Conservation (phyloP, 768 basidiomycete genomes). For the Suillus subaureus region DNA sequence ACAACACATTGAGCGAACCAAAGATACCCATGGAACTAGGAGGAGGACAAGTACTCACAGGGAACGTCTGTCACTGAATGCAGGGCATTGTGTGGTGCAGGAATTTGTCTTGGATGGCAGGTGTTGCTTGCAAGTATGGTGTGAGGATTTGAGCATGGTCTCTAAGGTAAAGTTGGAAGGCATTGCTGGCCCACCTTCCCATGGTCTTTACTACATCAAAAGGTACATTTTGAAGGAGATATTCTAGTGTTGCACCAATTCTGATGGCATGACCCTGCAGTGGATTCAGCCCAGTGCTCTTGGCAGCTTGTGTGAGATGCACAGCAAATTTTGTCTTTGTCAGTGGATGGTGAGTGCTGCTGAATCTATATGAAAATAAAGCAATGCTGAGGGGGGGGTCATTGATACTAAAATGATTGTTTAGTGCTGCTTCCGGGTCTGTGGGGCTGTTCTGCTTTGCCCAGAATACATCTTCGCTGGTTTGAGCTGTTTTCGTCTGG, state of each 20-base stretch:
- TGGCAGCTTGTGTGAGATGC: conserved; percentile 12
- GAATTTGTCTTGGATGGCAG: too few species aligned
- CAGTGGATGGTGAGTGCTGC: conserved; percentile 21
- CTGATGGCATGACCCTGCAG: conserved; percentile 28
- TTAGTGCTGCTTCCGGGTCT: conserved; percentile 27
- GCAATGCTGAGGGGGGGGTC: too few species aligned
- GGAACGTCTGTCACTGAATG: too few species aligned
- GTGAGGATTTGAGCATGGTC: too few species aligned
- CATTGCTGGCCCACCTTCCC: conserved; percentile 15
- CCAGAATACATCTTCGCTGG: conserved; percentile 38
- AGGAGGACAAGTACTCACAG: too few species aligned
- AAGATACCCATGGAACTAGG: too few species aligned
- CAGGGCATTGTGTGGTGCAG: too few species aligned
- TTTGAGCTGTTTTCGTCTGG: conserved; percentile 11
- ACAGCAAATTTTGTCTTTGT: conserved; percentile 29
- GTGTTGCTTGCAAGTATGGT: too few species aligned
- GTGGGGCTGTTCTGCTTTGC: conserved; percentile 26
- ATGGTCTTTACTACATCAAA: conserved; percentile 40
- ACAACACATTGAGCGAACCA: too few species aligned
- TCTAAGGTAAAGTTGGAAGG: too few species aligned
- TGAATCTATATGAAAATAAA: too few species aligned
- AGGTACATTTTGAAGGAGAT: conserved; percentile 36
- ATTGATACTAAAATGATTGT: too few species aligned
- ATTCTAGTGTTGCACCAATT: conserved; percentile 37
- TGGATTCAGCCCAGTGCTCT: conserved; percentile 8